phyloP scores from a whole-genome alignment of 352 stramenopile species.

The Stramenopiles sp. region DNA sequence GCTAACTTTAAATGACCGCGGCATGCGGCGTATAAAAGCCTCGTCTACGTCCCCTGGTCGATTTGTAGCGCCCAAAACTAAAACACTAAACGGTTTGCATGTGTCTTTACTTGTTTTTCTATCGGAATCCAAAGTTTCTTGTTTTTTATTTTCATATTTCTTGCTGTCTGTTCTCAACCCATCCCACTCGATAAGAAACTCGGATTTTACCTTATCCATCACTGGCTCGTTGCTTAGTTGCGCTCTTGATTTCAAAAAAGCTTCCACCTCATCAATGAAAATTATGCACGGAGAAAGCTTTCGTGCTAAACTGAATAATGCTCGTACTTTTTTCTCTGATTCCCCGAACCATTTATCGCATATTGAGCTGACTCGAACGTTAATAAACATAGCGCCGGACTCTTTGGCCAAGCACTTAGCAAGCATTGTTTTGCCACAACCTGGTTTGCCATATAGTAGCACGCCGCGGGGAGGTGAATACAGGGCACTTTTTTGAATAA shows the following conservation, averaged over 20 bases:
- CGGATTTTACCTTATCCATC: no score
- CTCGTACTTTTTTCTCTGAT: conserved; percentile 97
- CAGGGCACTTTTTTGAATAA: conserved; percentile 22
- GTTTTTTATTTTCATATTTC: no score
- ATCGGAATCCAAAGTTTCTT: no score
- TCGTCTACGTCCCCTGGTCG: conserved; percentile 67
- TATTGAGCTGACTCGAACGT: conserved; percentile 89
- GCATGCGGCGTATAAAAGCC: conserved; percentile 58
- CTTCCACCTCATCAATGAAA: conserved; percentile 99
- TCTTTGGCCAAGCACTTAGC: conserved; percentile 97
- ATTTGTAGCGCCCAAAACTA: conserved; percentile 70
- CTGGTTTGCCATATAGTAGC: conserved; percentile 84
- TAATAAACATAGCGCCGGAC: conserved; percentile 96
- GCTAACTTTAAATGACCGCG: conserved; percentile 60
- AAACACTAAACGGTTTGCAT: conserved; percentile 39
- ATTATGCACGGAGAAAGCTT: conserved; percentile 97
- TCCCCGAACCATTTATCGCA: conserved; percentile 98
- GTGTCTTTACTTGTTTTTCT: no score
- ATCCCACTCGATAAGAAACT: no score
- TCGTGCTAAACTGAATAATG: conserved; percentile 97
- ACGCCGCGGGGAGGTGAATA: conserved; percentile 74
- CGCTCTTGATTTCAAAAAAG: no score
- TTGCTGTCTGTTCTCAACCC: no score
- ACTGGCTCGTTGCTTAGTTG: no score
- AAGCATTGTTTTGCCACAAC: conserved; percentile 96